Evolutionary conservation across 495 filamentous ascomycete genomes (phyloP), one percentile per base, ranked within the genome.

Genomic region (Durotheca rogersii): DNA sequence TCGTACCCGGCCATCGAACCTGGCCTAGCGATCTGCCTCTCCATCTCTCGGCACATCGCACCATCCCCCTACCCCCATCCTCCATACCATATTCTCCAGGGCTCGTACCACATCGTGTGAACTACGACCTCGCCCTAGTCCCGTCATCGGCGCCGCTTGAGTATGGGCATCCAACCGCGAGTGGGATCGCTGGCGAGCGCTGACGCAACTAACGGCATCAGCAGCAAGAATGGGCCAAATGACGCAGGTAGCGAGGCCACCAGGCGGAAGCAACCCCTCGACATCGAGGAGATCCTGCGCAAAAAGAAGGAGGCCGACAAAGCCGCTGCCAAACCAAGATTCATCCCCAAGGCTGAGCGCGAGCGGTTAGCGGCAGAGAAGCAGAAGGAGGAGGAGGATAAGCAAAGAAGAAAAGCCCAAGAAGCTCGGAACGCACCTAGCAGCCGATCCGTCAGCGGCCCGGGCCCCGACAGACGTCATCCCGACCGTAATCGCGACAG

Each of bases 351-450:
- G 75, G 87, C 87, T 25, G 79, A 96, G 66, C 83, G 93, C 30
- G 94, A 97, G 65, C 82, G 83, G 40, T 65, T 96, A 45, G 90
- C 89, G 4, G 71, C 90, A 6, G 91, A 96, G 63, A 95, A 91
- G 68, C 78, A 87, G 41, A 74, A 79, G 12, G 91, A 94, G 64
- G 91, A 95, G 53, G 87, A 89, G 14, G 88, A 85, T 40, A 60
- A 49, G 41, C 76, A 74, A 39, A 81, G 77, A 43, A 72, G 71
- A 18, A 81, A 78, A 53, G 69, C 75, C n/a, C 73, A 81, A 49
- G 73, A 76, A 52, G 51, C 59, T n/a, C 61, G 60, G 20, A 70
- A 57, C n/a, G 53, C 54, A 47, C 16, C 35, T 15, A 51, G 29
- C 16, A 30, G 53, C 14, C 38, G 29, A 38, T 14, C 44, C 34